A percentile compares a stretch with the other conserved stretches of the same genome.
Conservation (phyloP, 2,329 filamentous ascomycete species). For the Aspergillus chevalieri region DNA sequence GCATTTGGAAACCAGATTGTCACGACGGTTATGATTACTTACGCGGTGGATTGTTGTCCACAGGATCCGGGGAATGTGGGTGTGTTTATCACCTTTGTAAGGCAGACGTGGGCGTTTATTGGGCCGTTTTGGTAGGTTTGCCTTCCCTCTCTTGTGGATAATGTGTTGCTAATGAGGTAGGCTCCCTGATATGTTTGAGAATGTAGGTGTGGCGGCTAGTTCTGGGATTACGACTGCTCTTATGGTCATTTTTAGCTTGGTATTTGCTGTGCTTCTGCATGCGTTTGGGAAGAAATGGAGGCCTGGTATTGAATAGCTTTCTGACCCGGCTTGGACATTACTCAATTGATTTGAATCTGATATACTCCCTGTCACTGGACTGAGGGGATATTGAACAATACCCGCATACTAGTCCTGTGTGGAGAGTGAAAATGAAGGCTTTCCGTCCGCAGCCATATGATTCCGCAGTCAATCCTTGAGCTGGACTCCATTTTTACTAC, state of each 20-base stretch:
- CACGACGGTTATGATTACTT: slow-evolving; percentile 58
- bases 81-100: slow-evolving; percentile 56
- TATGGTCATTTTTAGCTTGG: slow-evolving; percentile 7
- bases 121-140: slow-evolving; percentile 33
- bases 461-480: too few relatives aligned
- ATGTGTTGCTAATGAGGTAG: not conserved
- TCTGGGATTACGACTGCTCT: not conserved
- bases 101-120: slow-evolving; percentile 36
- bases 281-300: slow-evolving; percentile 10
- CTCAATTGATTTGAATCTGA: too few relatives aligned
- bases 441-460: too few relatives aligned
- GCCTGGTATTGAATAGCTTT: not conserved
- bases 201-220: not conserved
- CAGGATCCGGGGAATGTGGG: slow-evolving; percentile 52
- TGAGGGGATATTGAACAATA: too few relatives aligned
- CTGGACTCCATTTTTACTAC: too few relatives aligned
- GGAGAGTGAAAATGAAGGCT: too few relatives aligned
- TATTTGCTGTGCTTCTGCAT: slow-evolving; percentile 10
- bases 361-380: too few relatives aligned
- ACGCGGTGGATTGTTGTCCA: slow-evolving; percentile 53
- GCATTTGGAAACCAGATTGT: slow-evolving; percentile 57
- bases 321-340: too few relatives aligned
- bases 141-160: not conserved
- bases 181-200: slow-evolving; percentile 4
- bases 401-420: too few relatives aligned